A percentile compares a stretch with the other conserved stretches of the same genome.
Evolutionary conservation across 306 rosid species (phyloP).

Genomic region (Crataegus laevigata): DNA sequence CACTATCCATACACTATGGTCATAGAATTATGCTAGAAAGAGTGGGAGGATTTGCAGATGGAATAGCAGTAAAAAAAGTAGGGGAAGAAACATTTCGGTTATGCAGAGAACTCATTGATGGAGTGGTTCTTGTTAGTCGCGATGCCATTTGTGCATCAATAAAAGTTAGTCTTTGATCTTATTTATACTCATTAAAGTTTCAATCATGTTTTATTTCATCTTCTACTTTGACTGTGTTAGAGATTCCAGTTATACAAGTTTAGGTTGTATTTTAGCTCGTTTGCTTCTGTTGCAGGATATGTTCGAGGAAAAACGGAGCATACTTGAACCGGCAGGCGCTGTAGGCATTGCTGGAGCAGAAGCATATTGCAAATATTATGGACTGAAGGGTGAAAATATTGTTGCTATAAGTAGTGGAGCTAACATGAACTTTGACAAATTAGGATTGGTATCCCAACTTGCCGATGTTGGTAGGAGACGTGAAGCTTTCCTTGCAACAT

Average conservation of each 20-base stretch:
- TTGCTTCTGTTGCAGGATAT: slow-evolving; percentile 49
- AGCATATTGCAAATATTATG: slow-evolving; percentile 94
- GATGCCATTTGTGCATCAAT: slow-evolving; percentile 95
- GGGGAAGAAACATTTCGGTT: slow-evolving; percentile 84
- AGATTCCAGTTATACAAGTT: too few species aligned
- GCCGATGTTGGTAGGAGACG: slow-evolving; percentile 82
- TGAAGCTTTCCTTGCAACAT: slow-evolving; percentile 50
- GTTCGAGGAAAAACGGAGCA: slow-evolving; percentile 95
- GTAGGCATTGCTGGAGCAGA: slow-evolving; percentile 96
- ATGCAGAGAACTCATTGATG: slow-evolving; percentile 79
- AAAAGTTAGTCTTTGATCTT: slow-evolving; percentile 41
- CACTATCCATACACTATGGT: slow-evolving; percentile 74
- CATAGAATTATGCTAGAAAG: slow-evolving; percentile 63
- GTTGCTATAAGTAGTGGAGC: slow-evolving; percentile 93
- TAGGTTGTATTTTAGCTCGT: neutral
- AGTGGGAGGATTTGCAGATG: slow-evolving; percentile 92
- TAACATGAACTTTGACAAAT: slow-evolving; percentile 89
- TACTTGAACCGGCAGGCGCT: slow-evolving; percentile 94
- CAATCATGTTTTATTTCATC: neutral
- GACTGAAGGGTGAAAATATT: slow-evolving; percentile 63
- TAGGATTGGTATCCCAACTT: slow-evolving; percentile 71
- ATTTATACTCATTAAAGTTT: neutral
- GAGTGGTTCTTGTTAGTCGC: slow-evolving; percentile 76
- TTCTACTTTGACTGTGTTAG: too few species aligned
- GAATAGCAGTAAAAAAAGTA: slow-evolving; percentile 91